Conservation (phyloP, 768 basidiomycete species). For the Tremella yokohamensis region DNA sequence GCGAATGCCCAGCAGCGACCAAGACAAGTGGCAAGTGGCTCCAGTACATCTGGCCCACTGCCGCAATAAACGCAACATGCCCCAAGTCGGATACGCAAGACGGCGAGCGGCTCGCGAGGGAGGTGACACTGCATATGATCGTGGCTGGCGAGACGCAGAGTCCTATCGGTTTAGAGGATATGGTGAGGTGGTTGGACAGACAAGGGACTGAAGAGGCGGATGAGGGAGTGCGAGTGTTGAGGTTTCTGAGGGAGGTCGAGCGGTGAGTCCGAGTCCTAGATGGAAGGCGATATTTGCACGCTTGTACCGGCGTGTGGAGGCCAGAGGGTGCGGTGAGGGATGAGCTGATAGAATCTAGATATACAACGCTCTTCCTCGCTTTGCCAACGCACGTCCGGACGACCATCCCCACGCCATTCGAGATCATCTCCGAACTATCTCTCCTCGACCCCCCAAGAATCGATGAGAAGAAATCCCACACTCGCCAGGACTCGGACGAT, state of each 20-base stretch:
- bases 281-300: too few relatives aligned
- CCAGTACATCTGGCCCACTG: too few relatives aligned
- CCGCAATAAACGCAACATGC: too few relatives aligned
- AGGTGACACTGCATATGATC: constrained; percentile 1
- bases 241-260: neutral
- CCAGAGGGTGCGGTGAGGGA: neutral
- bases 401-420: neutral
- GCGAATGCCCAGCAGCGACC: too few relatives aligned
- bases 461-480: too few relatives aligned
- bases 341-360: neutral
- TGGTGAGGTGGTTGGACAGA: neutral
- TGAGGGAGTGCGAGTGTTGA: neutral
- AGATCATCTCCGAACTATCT: neutral
- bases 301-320: too few relatives aligned
- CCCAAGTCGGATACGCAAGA: too few relatives aligned
- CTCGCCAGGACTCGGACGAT: too few relatives aligned
- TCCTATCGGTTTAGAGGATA: neutral
- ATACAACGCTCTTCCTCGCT: neutral
- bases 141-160: neutral
- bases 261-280: neutral
- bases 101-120: neutral
- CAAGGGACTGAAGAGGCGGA: neutral
- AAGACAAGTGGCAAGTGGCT: too few relatives aligned
- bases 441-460: neutral
- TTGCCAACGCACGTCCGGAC: neutral